A percentile compares a stretch with the other conserved stretches of the same genome.
phyloP scores from a whole-genome alignment of 2,329 filamentous ascomycete species.

The Calonectria fujianensis region DNA sequence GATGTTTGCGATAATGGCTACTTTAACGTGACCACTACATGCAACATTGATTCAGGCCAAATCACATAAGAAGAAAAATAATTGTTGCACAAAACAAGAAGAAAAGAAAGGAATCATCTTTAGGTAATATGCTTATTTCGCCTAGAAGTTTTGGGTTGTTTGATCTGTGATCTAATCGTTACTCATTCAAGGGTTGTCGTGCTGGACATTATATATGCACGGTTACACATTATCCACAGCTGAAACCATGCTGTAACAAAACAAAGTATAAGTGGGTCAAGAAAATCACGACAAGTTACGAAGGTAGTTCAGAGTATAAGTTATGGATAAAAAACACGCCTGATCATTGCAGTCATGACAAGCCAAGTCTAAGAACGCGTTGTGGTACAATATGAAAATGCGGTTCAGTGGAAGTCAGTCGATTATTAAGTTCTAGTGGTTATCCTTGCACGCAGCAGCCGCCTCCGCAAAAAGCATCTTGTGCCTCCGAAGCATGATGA shows the following conservation, averaged over 20 bases:
- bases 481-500: slow-evolving; percentile 56
- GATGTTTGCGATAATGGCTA: no score
- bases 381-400: background rate
- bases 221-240: background rate
- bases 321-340: background rate
- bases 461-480: slow-evolving; percentile 53
- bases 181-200: no score
- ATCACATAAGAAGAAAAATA: no score
- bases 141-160: no score
- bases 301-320: background rate
- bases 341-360: slow-evolving; percentile 17
- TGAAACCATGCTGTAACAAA: background rate
- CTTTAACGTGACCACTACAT: no score
- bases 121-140: no score
- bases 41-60: no score
- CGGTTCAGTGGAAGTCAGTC: slow-evolving; percentile 60
- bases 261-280: background rate
- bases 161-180: no score
- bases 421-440: slow-evolving; percentile 68
- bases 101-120: no score
- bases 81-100: no score
- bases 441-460: slow-evolving; percentile 55
- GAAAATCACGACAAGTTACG: background rate
- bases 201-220: background rate
- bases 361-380: background rate